Evolutionary conservation across 2,329 filamentous ascomycete genomes (phyloP).

Genomic region (Claviceps capensis): DNA sequence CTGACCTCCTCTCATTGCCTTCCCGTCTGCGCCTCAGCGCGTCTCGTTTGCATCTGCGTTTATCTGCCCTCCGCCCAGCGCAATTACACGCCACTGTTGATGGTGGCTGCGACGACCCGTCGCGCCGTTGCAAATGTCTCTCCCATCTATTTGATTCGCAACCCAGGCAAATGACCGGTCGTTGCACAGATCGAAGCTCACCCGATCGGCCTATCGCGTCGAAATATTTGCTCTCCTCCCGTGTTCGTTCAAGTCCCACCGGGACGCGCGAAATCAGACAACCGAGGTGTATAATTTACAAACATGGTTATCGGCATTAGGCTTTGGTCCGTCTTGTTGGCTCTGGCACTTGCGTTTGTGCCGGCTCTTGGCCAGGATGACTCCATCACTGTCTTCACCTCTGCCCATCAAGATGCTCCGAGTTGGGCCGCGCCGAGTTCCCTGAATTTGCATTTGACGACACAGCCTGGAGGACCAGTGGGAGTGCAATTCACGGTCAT

Average conservation of each 20-base stretch:
- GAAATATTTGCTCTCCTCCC: neutral
- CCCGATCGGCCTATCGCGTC: neutral
- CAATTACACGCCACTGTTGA: neutral
- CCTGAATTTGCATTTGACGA: constrained; percentile 27
- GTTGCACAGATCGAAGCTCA: neutral
- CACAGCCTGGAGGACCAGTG: constrained; percentile 13
- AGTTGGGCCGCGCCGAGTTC: constrained; percentile 24
- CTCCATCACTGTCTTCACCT: constrained; percentile 16
- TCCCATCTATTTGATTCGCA: neutral
- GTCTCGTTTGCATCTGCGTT: neutral
- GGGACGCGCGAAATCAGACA: neutral
- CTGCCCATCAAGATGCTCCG: constrained; percentile 21
- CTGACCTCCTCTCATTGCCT: no score
- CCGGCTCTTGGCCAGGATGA: constrained; percentile 19
- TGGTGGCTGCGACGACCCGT: neutral
- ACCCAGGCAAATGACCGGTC: constrained; percentile 1
- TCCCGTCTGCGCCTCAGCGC: neutral
- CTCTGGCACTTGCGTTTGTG: constrained; percentile 14
- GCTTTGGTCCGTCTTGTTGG: constrained; percentile 5
- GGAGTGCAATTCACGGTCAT: constrained; percentile 27
- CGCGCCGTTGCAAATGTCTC: constrained; percentile 3
- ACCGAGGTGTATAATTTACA: neutral
- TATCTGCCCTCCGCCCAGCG: neutral
- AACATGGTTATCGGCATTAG: neutral
- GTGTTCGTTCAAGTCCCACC: neutral